phyloP scores from a whole-genome alignment of 495 filamentous ascomycete species.

The Penicillium angulare region DNA sequence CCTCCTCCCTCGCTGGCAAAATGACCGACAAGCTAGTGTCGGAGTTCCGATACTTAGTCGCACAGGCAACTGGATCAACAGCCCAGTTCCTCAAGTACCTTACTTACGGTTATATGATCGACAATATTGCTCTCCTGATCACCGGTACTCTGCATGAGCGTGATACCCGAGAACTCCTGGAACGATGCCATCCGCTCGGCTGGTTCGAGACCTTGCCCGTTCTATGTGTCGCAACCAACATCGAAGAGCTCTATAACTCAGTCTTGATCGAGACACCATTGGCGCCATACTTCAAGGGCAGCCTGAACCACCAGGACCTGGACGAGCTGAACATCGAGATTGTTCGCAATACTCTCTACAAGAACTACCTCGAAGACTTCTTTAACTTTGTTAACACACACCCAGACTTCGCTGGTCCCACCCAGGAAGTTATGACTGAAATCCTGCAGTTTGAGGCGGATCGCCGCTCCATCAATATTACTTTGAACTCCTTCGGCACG shows the following conservation, averaged over 20 bases:
- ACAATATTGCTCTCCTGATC: slow-evolving; percentile 97
- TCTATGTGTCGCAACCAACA: slow-evolving; percentile 94
- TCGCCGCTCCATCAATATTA: slow-evolving; percentile 97
- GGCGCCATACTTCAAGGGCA: slow-evolving; percentile 95
- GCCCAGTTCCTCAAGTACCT: slow-evolving; percentile 95
- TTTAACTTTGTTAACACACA: slow-evolving; percentile 85
- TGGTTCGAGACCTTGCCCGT: slow-evolving; percentile 99
- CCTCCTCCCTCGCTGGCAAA: slow-evolving; percentile 88
- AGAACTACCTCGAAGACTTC: slow-evolving; percentile 99
- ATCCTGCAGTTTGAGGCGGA: slow-evolving; percentile 97
- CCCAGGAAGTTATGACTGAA: slow-evolving; percentile 90
- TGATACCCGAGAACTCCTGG: slow-evolving; percentile 92
- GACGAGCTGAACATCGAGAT: slow-evolving; percentile 99
- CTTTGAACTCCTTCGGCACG: slow-evolving; percentile 96
- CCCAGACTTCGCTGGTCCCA: slow-evolving; percentile 80
- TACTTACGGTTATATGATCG: slow-evolving; percentile 99
- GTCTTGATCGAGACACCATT: slow-evolving; percentile 95
- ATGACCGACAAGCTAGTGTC: slow-evolving; percentile 97
- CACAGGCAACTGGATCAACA: slow-evolving; percentile 84
- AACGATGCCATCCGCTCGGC: slow-evolving; percentile 93
- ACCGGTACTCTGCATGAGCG: slow-evolving; percentile 97
- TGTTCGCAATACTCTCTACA: slow-evolving; percentile 96
- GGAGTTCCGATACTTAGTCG: slow-evolving; percentile 94
- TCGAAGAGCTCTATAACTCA: slow-evolving; percentile 97
- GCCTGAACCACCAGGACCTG: slow-evolving; percentile 89